phyloP scores from a whole-genome alignment of 2,329 filamentous ascomycete genomes.

The Herpomyces periplanetae region DNA sequence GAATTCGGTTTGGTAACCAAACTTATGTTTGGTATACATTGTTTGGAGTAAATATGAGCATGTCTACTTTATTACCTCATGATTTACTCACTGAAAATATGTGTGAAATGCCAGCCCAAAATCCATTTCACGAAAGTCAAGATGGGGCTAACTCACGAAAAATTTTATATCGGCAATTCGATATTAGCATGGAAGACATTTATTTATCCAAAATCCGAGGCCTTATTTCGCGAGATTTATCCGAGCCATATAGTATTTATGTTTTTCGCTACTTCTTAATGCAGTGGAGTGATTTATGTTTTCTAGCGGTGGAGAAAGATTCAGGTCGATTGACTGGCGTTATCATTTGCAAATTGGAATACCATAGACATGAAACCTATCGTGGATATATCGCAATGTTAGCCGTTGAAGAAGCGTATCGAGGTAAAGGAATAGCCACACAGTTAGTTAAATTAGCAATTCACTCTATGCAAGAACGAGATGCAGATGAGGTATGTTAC shows the following conservation, averaged over 20 bases:
- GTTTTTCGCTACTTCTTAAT: constrained; percentile 94
- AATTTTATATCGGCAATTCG: too few species aligned
- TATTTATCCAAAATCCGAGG: constrained; percentile 59
- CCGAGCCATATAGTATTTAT: constrained; percentile 95
- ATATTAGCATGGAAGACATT: constrained; percentile 15
- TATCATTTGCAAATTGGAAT: constrained; percentile 72
- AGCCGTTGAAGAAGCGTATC: constrained; percentile 39
- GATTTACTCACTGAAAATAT: too few species aligned
- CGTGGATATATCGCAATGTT: constrained; percentile 96
- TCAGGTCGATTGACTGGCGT: constrained; percentile 33
- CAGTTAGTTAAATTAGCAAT: constrained; percentile 60
- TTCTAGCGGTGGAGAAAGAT: constrained; percentile 23
- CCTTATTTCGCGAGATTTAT: constrained; percentile 76
- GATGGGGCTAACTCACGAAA: too few species aligned
- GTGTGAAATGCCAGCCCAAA: too few species aligned
- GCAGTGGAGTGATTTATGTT: constrained; percentile 92
- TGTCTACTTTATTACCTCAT: too few species aligned
- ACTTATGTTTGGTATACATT: too few species aligned
- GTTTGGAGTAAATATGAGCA: too few species aligned
- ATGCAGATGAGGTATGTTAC: constrained; percentile 32
- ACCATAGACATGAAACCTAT: constrained; percentile 45
- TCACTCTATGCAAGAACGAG: constrained; percentile 43
- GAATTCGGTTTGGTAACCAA: too few species aligned
- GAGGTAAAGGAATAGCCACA: constrained; percentile 51
- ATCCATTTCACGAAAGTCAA: too few species aligned